Conservation (phyloP, 2,329 filamentous ascomycete genomes). For the Biscogniauxia marginata region DNA sequence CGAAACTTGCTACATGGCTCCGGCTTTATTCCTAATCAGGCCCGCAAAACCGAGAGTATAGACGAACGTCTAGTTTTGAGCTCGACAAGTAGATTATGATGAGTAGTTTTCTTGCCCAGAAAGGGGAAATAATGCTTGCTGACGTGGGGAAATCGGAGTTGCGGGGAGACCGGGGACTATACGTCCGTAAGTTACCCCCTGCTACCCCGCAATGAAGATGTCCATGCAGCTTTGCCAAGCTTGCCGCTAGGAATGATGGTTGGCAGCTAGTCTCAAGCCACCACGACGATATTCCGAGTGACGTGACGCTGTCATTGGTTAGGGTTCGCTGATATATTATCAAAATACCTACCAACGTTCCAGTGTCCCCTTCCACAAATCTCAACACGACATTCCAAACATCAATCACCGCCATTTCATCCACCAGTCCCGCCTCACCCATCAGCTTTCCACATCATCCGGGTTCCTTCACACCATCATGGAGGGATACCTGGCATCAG, state of each 20-base stretch:
- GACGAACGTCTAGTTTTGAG: background rate
- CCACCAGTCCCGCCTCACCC: background rate
- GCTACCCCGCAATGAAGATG: background rate
- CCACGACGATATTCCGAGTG: background rate
- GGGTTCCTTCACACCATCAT: background rate
- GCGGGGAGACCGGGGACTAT: background rate
- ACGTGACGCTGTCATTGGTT: background rate
- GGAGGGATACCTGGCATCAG: background rate
- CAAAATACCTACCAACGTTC: background rate
- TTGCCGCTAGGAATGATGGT: background rate
- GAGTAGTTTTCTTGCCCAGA: background rate
- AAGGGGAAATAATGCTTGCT: background rate
- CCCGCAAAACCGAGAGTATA: background rate
- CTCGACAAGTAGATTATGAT: too few relatives aligned
- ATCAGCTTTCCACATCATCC: background rate
- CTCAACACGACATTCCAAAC: background rate
- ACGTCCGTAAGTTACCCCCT: background rate
- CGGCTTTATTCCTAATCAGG: background rate
- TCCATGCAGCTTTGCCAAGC: background rate
- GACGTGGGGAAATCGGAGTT: background rate
- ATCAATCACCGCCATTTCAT: background rate
- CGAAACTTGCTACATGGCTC: background rate
- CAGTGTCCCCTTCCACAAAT: background rate
- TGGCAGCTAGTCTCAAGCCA: background rate
- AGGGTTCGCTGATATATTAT: background rate